A percentile compares a stretch with the other conserved stretches of the same genome.
These are phyloP conservation scores for Claviceps pusilla DNA, from an alignment of 2,329 filamentous ascomycete genomes.

Conservation along the genomic window DNA sequence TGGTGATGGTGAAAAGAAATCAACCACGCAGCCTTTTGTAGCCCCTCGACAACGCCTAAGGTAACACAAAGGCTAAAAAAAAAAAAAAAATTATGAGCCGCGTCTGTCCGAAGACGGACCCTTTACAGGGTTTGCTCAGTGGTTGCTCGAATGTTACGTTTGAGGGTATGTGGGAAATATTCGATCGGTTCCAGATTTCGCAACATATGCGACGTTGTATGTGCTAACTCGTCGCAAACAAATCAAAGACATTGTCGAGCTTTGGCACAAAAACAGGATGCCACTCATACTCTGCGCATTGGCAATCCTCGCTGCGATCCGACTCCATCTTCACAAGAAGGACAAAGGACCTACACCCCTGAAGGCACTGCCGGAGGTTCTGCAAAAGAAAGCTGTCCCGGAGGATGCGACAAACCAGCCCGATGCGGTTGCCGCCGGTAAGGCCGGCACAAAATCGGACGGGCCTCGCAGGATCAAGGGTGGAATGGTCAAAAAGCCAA, in stretches of 20 bases:
- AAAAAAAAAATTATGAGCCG: background rate
- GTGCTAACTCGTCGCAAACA: conserved; percentile 8
- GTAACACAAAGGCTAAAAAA: background rate
- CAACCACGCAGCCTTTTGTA: background rate
- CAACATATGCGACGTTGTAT: background rate
- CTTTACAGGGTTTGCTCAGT: background rate
- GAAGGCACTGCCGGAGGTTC: conserved; percentile 22
- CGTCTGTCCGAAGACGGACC: background rate
- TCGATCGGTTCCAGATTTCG: background rate
- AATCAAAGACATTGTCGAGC: conserved; percentile 21
- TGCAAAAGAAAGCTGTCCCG: conserved; percentile 11
- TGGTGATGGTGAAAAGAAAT: background rate
- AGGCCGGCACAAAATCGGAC: conserved; percentile 17
- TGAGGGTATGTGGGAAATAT: conserved; percentile 2
- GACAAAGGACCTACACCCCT: conserved; percentile 21
- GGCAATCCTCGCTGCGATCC: conserved; percentile 22
- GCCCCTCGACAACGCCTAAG: background rate
- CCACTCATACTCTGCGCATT: conserved; percentile 27
- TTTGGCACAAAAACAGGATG: conserved; percentile 33
- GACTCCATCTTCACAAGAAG: conserved; percentile 27
- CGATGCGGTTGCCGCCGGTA: conserved; percentile 3
- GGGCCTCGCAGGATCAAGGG: conserved; percentile 37
- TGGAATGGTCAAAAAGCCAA: conserved; percentile 20
- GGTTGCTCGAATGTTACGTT: background rate
- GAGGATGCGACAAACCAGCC: background rate